phyloP scores from a whole-genome alignment of 495 filamentous ascomycete species.

The Aspergillus cavernicola region DNA sequence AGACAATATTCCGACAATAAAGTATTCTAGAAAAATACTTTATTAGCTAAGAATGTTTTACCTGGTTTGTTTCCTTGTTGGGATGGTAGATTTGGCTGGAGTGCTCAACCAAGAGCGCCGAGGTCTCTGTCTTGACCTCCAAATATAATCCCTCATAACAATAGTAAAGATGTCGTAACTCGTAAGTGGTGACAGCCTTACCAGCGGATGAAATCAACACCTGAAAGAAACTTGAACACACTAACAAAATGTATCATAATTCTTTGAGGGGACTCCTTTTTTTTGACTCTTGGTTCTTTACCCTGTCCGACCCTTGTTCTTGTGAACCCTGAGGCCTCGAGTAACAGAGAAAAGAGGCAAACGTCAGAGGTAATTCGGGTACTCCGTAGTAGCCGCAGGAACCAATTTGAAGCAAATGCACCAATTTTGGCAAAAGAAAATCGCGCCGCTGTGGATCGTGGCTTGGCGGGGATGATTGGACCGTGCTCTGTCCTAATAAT shows the following conservation, averaged over 20 bases:
- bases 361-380: too few species aligned
- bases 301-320: too few species aligned
- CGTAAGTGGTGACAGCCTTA: constrained; percentile 8
- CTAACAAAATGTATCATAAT: neutral
- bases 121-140: constrained; percentile 2
- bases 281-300: too few species aligned
- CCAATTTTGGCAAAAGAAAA: constrained; percentile 19
- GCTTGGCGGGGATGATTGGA: constrained; percentile 26
- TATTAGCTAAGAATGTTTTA: too few species aligned
- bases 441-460: constrained; percentile 16
- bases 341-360: neutral
- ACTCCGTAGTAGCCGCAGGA: constrained; percentile 29
- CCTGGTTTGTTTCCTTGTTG: too few species aligned
- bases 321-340: too few species aligned
- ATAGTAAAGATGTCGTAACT: constrained; percentile 4
- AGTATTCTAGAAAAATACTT: too few species aligned
- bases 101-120: too few species aligned
- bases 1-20: too few species aligned
- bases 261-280: too few species aligned
- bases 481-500: constrained; percentile 19
- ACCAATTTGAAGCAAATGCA: constrained; percentile 13
- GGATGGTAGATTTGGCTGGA: too few species aligned
- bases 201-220: constrained; percentile 14
- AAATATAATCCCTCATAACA: constrained; percentile 19
- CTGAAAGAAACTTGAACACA: constrained; percentile 2